These are phyloP conservation scores for Diaporthe vaccinii DNA, from an alignment of 2,329 filamentous ascomycete species.

Conservation along the genomic window DNA sequence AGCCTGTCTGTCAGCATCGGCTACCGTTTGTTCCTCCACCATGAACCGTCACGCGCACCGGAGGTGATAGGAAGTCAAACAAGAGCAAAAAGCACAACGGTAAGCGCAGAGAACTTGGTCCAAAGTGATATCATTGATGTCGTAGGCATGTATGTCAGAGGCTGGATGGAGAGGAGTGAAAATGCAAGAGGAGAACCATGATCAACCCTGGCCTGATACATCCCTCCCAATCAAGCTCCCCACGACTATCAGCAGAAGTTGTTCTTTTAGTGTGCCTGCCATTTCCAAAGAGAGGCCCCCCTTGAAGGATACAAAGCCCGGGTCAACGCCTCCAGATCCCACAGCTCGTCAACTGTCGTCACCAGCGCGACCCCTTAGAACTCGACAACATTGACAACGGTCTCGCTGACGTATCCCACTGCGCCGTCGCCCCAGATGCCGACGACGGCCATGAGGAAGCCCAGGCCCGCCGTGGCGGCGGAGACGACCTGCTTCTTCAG, in stretches of 20 bases:
- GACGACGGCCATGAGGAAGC: slow-evolving; percentile 72
- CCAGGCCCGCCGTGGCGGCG: slow-evolving; percentile 66
- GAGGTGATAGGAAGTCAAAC: neutral
- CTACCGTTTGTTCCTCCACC: neutral
- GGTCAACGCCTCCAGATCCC: neutral
- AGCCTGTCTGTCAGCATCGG: neutral
- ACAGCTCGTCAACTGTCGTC: neutral
- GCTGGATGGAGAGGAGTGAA: slow-evolving; percentile 19
- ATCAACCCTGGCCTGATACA: neutral
- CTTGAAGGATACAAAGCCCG: neutral
- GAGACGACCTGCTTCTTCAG: slow-evolving; percentile 67
- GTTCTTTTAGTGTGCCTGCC: neutral
- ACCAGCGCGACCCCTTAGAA: neutral
- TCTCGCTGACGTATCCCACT: slow-evolving; percentile 32
- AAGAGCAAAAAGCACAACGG: neutral
- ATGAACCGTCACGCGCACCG: neutral
- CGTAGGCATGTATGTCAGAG: slow-evolving; percentile 13
- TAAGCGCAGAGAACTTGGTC: neutral
- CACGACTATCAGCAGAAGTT: neutral
- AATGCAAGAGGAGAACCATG: neutral
- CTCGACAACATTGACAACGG: slow-evolving; percentile 32
- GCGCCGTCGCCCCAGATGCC: slow-evolving; percentile 64
- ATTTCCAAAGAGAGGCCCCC: neutral
- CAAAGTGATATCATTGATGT: slow-evolving; percentile 24
- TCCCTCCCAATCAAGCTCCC: neutral